A percentile compares a stretch with the other conserved stretches of the same genome.
Conservation (phyloP, 495 filamentous ascomycete species). For the Podospora conica region DNA sequence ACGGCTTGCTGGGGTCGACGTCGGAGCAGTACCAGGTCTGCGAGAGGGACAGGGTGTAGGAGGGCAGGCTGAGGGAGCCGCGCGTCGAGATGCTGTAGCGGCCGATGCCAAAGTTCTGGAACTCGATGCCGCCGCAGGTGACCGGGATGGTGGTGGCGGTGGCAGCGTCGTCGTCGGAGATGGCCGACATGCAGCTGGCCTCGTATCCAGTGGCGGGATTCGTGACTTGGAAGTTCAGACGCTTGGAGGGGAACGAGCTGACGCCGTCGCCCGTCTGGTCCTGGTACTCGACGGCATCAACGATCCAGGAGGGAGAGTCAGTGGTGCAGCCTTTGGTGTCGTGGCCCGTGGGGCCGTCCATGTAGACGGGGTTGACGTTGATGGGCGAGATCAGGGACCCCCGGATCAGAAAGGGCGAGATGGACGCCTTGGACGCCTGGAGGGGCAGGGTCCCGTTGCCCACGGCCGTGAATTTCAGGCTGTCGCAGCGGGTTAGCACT, state of each 20-base stretch:
- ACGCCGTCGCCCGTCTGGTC: constrained; percentile 19
- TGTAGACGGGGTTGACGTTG: constrained; percentile 15
- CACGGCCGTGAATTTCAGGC: constrained; percentile 17
- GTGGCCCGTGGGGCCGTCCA: constrained; percentile 17
- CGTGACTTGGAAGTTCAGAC: constrained; percentile 17
- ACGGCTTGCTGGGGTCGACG: constrained; percentile 25
- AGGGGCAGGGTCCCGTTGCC: constrained; percentile 17
- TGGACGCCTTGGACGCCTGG: not conserved
- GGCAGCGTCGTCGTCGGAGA: not conserved
- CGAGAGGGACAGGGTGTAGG: constrained; percentile 15
- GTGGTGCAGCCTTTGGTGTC: constrained; percentile 18
- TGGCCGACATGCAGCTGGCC: constrained; percentile 25
- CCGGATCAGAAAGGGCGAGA: constrained; percentile 10
- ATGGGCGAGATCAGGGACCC: constrained; percentile 16
- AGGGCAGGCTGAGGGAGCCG: constrained; percentile 17
- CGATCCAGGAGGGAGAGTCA: constrained; percentile 19
- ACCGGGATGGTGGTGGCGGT: not conserved
- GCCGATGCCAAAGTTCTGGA: constrained; percentile 7
- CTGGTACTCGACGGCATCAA: constrained; percentile 11
- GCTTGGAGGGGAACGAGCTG: not conserved
- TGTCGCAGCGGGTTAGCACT: not conserved
- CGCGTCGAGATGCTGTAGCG: constrained; percentile 16
- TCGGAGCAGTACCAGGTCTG: constrained; percentile 32
- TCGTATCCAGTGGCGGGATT: constrained; percentile 24
- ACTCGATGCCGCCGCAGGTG: constrained; percentile 18